A percentile compares a stretch with the other conserved stretches of the same genome.
phyloP scores from a whole-genome alignment of 805 yeast species.

The Wickerhamiella sorbophila region DNA sequence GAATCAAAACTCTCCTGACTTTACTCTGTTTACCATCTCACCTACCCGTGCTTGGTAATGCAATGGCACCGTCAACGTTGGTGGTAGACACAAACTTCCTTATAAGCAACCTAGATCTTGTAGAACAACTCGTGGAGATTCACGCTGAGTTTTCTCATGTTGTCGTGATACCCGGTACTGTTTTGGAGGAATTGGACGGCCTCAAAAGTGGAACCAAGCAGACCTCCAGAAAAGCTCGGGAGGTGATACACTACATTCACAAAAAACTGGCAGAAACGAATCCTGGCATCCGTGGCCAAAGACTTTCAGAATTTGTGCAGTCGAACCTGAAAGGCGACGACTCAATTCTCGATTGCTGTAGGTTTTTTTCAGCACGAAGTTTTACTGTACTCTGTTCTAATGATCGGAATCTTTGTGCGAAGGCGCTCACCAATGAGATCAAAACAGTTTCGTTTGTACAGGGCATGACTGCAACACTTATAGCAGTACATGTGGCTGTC shows the following conservation, averaged over 20 bases:
- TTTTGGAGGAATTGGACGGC: slow-evolving; percentile 70
- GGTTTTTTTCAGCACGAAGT: slow-evolving; percentile 36
- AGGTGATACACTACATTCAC: slow-evolving; percentile 71
- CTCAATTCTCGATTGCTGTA: slow-evolving; percentile 72
- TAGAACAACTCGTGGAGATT: slow-evolving; percentile 37
- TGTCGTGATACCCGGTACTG: slow-evolving; percentile 57
- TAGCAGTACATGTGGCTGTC: slow-evolving; percentile 29
- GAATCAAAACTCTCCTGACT: too few relatives aligned
- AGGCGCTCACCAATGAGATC: slow-evolving; percentile 50
- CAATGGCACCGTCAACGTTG: too few relatives aligned
- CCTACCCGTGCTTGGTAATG: too few relatives aligned
- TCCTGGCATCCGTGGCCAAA: slow-evolving; percentile 50
- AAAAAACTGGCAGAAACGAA: slow-evolving; percentile 37
- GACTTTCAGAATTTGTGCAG: slow-evolving; percentile 38
- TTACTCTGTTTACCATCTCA: too few relatives aligned
- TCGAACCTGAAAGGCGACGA: slow-evolving; percentile 46
- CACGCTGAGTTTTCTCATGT: slow-evolving; percentile 31
- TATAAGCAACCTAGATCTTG: slow-evolving; percentile 46
- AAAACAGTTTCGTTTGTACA: slow-evolving; percentile 38
- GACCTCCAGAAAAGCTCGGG: slow-evolving; percentile 34
- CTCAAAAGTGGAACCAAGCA: slow-evolving; percentile 36
- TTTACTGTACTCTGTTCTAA: slow-evolving; percentile 53
- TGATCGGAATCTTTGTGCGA: slow-evolving; percentile 69
- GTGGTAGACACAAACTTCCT: slow-evolving; percentile 78
- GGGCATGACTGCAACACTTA: slow-evolving; percentile 35